A percentile compares a stretch with the other conserved stretches of the same genome.
Evolutionary conservation across 2,329 filamentous ascomycete genomes (phyloP).

Genomic region (Pseudogymnoascus sp.): DNA sequence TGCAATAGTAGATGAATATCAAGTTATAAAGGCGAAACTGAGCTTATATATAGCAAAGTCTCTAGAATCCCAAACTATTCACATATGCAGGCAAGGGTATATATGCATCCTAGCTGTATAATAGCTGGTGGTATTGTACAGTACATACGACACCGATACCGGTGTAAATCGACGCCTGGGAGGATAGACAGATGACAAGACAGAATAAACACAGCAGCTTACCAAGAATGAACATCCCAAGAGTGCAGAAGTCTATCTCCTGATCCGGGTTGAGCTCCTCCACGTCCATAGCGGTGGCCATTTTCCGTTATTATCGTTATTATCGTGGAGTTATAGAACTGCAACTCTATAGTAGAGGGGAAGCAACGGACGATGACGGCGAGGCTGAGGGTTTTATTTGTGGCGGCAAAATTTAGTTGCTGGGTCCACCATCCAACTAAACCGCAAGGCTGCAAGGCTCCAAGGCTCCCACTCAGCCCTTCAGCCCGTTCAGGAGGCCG

Average conservation of each 20-base stretch:
- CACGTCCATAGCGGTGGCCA: constrained; percentile 22
- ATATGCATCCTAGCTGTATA: background rate
- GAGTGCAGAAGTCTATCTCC: constrained; percentile 55
- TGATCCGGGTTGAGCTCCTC: constrained; percentile 21
- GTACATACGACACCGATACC: background rate
- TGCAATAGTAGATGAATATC: background rate
- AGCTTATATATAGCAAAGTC: background rate
- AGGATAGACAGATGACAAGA: background rate
- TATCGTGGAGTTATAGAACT: background rate
- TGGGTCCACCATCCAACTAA: background rate
- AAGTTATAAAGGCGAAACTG: background rate
- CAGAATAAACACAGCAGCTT: constrained; percentile 22
- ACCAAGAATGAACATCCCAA: constrained; percentile 71
- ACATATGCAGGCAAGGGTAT: background rate
- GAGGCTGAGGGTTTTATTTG: constrained; percentile 2
- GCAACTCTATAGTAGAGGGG: background rate
- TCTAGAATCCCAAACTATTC: background rate
- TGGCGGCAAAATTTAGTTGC: background rate
- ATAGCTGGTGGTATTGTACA: background rate
- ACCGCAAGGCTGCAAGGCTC: background rate
- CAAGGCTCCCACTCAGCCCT: background rate
- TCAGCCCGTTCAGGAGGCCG: background rate
- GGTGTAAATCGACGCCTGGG: background rate
- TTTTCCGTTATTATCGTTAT: constrained; percentile 10
- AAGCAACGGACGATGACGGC: background rate